Conservation (phyloP, 495 filamentous ascomycete species). For the Talaromyces thailandensis region DNA sequence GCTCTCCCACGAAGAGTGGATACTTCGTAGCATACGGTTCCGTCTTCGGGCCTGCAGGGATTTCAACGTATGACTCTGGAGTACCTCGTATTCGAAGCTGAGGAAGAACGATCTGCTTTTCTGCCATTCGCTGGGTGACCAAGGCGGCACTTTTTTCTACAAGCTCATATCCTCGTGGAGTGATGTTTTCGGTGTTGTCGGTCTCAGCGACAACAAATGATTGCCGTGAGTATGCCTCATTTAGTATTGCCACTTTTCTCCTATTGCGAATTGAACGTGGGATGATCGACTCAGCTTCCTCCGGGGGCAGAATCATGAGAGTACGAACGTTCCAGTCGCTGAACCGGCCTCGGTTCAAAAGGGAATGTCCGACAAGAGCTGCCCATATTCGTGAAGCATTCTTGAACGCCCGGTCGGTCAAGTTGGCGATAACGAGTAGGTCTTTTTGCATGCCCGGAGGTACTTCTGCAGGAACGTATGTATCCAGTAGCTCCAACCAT, state of each 20-base stretch:
- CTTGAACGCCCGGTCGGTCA: conserved; percentile 17
- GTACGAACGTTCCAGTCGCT: conserved; percentile 52
- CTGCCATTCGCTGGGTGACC: conserved; percentile 24
- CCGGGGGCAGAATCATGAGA: conserved; percentile 49
- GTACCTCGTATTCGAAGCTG: conserved; percentile 20
- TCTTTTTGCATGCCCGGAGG: conserved; percentile 45
- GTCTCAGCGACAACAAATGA: conserved; percentile 37
- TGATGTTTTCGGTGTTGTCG: conserved; percentile 9
- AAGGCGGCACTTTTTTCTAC: conserved; percentile 21
- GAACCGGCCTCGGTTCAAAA: conserved; percentile 48
- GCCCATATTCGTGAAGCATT: conserved; percentile 21
- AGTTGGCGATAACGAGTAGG: conserved; percentile 57
- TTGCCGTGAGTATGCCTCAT: conserved; percentile 44
- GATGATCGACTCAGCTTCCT: conserved; percentile 36
- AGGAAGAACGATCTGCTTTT: conserved; percentile 28
- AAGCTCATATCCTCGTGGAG: conserved; percentile 21
- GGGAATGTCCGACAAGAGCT: conserved; percentile 24
- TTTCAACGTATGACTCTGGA: conserved; percentile 2
- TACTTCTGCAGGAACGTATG: neutral
- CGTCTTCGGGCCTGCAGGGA: conserved; percentile 1
- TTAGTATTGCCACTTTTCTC: conserved; percentile 41
- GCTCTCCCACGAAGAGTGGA: neutral
- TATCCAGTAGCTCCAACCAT: conserved; percentile 1
- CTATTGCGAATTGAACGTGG: conserved; percentile 46
- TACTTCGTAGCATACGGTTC: neutral